Base-by-base conservation (phyloP, 1,284 basidiomycete genomes). In the Puccinia horiana region DNA sequence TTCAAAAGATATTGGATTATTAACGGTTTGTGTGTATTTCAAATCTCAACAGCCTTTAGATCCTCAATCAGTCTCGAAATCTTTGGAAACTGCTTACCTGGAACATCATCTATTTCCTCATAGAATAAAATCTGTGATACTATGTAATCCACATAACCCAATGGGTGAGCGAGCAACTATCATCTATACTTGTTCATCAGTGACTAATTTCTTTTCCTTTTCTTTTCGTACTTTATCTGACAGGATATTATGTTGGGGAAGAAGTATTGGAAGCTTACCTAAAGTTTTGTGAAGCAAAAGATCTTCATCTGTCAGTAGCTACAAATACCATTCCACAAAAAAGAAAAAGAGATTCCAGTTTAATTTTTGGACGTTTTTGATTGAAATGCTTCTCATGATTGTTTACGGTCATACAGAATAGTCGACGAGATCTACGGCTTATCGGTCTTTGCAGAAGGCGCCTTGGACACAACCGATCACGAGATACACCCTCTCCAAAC, bases 381-480 rank as follows among this genome's bases (percentile, higher is more conserved):
- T 26, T 29, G 14, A 2, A 23, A 35, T 44, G 23, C 0, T 18
- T 54, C 29, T 52, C 12, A 8, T 49, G 20, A n/a, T 52, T 35
- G 29, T n/a, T 35, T 56, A 35, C 8, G 35, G 23, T 20, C 1
- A 63, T 23, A 11, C 14, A 79, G 77, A 14, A 56, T 79, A 32
- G 77, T 79, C 14, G 77, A 79, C 52, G 77, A 79, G 52, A 70
- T 79, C 12, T 79, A 79, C 49, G 77, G 42, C 65, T 56, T 79
- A 35, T 79, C 77, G 37, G 77, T 69, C 37, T 70, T 79, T 52
- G 49, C 70, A 26, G 29, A 29, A 32, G 70, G 47, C 11, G 37
- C 67, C 14, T 23, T n/a, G n/a, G n/a, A n/a, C n/a, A n/a, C 58
- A 61, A 61, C 29, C 6, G 32, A 42, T 35, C 6, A 65, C 42